Conservation (phyloP, 139 green algal genomes). For the Axilococcus clingmanii region DNA sequence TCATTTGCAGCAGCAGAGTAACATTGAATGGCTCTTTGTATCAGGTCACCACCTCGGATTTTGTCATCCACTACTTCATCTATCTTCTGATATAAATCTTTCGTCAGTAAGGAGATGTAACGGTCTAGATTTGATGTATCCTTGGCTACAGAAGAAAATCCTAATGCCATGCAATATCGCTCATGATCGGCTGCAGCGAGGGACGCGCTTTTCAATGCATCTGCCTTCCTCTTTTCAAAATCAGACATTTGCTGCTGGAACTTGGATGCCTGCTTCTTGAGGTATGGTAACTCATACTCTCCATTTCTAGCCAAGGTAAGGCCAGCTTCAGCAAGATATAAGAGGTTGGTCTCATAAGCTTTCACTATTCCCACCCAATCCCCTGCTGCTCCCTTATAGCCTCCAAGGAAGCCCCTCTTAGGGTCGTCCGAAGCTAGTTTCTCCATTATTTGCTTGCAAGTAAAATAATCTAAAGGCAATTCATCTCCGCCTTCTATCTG, state of each 20-base stretch:
- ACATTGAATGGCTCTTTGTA: too few relatives aligned
- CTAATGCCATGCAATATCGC: conserved; percentile 24
- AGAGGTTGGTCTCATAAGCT: conserved; percentile 53
- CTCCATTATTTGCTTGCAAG: conserved; percentile 28
- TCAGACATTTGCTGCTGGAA: conserved; percentile 42
- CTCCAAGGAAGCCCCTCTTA: conserved; percentile 59
- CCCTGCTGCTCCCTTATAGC: conserved; percentile 43
- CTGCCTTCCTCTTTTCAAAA: conserved; percentile 40
- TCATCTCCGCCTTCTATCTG: conserved; percentile 15
- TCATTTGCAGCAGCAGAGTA: too few relatives aligned
- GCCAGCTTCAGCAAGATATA: conserved; percentile 56
- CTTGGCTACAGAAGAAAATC: conserved; percentile 35
- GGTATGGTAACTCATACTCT: conserved; percentile 68
- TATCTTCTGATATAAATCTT: too few relatives aligned
- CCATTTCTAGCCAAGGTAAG: conserved; percentile 49
- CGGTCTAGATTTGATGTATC: conserved; percentile 30
- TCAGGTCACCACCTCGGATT: too few relatives aligned
- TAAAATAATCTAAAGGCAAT: neutral
- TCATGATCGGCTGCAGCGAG: conserved; percentile 36
- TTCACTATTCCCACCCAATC: conserved; percentile 64
- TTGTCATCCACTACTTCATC: too few relatives aligned
- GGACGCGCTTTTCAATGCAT: conserved; percentile 43
- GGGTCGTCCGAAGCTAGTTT: conserved; percentile 26
- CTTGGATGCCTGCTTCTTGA: conserved; percentile 48
- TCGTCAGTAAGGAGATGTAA: too few relatives aligned